Percentiles rank a stretch among this genome's conserved stretches.
Evolutionary conservation across 306 rosid species (phyloP).

Genomic region (Senna siamea): DNA sequence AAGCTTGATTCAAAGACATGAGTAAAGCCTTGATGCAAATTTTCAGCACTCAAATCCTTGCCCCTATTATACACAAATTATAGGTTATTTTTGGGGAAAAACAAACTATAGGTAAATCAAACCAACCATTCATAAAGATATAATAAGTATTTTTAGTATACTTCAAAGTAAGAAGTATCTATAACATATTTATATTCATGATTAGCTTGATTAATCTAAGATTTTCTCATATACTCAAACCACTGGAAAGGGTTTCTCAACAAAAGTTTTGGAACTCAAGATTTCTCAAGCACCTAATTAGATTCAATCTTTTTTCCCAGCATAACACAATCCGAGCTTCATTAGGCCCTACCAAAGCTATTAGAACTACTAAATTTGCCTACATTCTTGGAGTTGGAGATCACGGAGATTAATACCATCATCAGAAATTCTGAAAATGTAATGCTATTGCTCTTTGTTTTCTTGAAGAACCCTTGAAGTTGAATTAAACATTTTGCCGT

Average conservation of each 20-base stretch:
- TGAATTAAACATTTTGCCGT: no score
- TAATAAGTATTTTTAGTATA: background rate
- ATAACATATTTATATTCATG: background rate
- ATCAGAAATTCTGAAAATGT: no score
- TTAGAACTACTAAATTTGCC: background rate
- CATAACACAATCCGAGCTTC: constrained; percentile 18
- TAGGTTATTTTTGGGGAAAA: no score
- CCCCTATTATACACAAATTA: constrained; percentile 65
- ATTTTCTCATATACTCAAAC: background rate
- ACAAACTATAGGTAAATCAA: background rate
- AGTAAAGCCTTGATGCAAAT: constrained; percentile 84
- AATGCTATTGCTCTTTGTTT: no score
- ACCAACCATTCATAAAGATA: background rate
- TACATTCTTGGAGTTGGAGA: background rate
- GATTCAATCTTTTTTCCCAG: constrained; percentile 2
- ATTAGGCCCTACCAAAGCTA: constrained; percentile 12
- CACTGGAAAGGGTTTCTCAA: background rate
- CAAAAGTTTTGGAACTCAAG: background rate
- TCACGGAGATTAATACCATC: no score
- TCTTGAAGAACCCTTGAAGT: no score
- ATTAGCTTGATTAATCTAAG: background rate
- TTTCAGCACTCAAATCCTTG: constrained; percentile 75
- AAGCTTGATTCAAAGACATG: constrained; percentile 87
- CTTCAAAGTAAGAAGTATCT: no score
- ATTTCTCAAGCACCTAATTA: constrained; percentile 15